These are phyloP conservation scores for Kodamaea fukazawae DNA, from an alignment of 805 yeast species.

Conservation along the genomic window DNA sequence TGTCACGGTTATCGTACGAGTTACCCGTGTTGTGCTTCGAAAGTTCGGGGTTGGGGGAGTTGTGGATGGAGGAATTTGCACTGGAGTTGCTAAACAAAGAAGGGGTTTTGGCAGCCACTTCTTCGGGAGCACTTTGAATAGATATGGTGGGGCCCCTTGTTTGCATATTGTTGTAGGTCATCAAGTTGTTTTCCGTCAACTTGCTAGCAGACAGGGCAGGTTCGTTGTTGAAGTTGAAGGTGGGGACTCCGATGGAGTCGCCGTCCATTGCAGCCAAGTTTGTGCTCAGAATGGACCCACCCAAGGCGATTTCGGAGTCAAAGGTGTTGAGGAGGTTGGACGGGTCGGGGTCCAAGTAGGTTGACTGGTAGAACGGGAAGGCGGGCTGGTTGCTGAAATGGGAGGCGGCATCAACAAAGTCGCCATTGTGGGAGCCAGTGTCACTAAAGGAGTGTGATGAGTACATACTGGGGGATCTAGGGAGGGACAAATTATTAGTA, in stretches of 20 bases:
- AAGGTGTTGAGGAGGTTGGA: conserved; percentile 18
- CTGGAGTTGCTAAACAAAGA: conserved; percentile 55
- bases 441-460: conserved; percentile 34
- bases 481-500: conserved; percentile 15
- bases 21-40: conserved; percentile 14
- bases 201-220: conserved; percentile 5
- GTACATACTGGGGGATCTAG: conserved; percentile 20
- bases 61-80: conserved; percentile 28
- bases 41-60: conserved; percentile 33
- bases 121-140: conserved; percentile 35
- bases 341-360: conserved; percentile 4
- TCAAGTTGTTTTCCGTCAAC: conserved; percentile 18
- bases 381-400: conserved; percentile 22
- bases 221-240: conserved; percentile 14
- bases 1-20: conserved; percentile 8
- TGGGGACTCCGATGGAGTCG: conserved; percentile 8
- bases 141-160: conserved; percentile 16
- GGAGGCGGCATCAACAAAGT: conserved; percentile 35
- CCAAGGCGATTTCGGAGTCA: conserved; percentile 36
- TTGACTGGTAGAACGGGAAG: conserved; percentile 5
- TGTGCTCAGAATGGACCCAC: conserved; percentile 37
- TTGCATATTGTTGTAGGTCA: conserved; percentile 16
- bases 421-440: conserved; percentile 32
- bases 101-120: conserved; percentile 45
- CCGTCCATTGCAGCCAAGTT: conserved; percentile 22